Percentiles rank a stretch among this genome's conserved stretches.
Evolutionary conservation across 768 basidiomycete species (phyloP).

Genomic region (Boletus patriciae): DNA sequence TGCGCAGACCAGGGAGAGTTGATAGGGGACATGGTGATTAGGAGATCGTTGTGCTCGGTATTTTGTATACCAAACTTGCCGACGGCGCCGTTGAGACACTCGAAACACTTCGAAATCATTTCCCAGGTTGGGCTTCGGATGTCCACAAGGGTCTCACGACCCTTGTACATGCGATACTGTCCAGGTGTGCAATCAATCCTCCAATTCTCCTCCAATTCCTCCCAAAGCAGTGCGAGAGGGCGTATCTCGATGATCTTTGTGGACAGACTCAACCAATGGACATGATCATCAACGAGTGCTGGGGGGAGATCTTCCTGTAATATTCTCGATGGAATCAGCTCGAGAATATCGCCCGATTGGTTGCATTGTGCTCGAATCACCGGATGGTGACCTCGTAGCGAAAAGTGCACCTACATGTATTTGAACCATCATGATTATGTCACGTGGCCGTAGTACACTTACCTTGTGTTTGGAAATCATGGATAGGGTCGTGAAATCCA

Average conservation of each 20-base stretch:
- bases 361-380: background rate
- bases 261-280: conserved; percentile 28
- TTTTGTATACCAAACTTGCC: too few species aligned
- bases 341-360: background rate
- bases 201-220: conserved; percentile 22
- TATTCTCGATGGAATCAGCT: background rate
- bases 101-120: conserved; percentile 11
- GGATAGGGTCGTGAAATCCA: background rate
- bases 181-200: conserved; percentile 1
- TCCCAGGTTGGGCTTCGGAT: conserved; percentile 18
- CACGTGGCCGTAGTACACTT: too few species aligned
- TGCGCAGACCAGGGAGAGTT: background rate
- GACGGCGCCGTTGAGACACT: background rate
- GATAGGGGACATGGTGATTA: conserved; percentile 9
- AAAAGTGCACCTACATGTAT: background rate
- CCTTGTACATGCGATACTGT: background rate
- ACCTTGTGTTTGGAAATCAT: background rate
- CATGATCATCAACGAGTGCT: conserved; percentile 4
- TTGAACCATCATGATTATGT: background rate
- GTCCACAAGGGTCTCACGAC: conserved; percentile 16
- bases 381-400: background rate
- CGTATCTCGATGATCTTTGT: conserved; percentile 25
- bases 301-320: background rate
- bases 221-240: conserved; percentile 18
- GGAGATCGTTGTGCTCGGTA: background rate